Percentiles rank a stretch among this genome's conserved stretches.
phyloP scores from a whole-genome alignment of 1,284 basidiomycete genomes.

The Pseudozyma sp. region DNA sequence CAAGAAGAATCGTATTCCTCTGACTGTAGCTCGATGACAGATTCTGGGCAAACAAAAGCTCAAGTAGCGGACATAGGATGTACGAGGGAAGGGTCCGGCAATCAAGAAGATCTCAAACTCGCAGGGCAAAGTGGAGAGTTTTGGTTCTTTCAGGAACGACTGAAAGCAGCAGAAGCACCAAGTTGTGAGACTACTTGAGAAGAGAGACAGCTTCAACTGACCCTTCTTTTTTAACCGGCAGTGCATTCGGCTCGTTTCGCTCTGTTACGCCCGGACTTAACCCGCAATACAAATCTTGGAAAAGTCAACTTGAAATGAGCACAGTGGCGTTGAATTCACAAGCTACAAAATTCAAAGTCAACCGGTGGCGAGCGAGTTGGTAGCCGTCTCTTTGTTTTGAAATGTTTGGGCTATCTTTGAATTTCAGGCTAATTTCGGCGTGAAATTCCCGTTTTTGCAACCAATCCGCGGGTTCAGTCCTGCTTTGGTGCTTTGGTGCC shows the following conservation, averaged over 20 bases:
- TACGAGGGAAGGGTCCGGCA: too few relatives aligned
- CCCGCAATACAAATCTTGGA: constrained; percentile 1
- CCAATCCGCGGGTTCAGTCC: constrained; percentile 12
- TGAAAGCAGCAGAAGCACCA: too few relatives aligned
- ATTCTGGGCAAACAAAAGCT: too few relatives aligned
- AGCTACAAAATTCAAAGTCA: background rate
- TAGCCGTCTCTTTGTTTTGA: background rate
- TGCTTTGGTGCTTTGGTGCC: background rate
- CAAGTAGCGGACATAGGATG: too few relatives aligned
- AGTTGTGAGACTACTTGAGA: too few relatives aligned
- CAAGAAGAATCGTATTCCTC: too few relatives aligned
- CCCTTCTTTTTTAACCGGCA: background rate
- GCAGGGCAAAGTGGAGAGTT: too few relatives aligned
- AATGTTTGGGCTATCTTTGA: too few relatives aligned
- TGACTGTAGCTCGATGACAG: too few relatives aligned
- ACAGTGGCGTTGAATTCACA: background rate
- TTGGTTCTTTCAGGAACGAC: too few relatives aligned
- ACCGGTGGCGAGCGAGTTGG: background rate
- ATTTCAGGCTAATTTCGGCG: too few relatives aligned
- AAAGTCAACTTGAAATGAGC: background rate
- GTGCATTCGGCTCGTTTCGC: background rate
- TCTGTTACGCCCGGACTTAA: constrained; percentile 3
- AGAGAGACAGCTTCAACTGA: constrained; percentile 19
- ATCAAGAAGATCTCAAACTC: too few relatives aligned
- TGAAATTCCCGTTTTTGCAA: background rate